Conservation (phyloP, 139 green algal genomes). For the Chlamydomonas sphaeroides region DNA sequence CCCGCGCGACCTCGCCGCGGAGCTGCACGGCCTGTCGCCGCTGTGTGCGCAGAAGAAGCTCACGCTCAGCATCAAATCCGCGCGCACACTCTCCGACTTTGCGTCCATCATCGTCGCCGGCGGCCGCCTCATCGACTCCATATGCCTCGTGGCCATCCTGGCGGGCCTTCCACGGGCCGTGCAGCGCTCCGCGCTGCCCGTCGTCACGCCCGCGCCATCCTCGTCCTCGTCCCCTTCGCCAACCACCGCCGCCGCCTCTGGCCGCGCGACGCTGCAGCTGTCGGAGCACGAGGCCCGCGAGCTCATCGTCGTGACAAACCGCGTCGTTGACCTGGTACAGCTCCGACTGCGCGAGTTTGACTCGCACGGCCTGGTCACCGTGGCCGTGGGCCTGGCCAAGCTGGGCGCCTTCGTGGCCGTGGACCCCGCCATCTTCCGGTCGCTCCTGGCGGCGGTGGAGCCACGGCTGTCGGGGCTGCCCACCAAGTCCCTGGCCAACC, state of each 20-base stretch:
- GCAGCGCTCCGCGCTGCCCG: neutral
- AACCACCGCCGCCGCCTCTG: too few relatives aligned
- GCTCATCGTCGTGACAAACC: neutral
- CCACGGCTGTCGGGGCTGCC: constrained; percentile 3
- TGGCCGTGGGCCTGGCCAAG: constrained; percentile 39
- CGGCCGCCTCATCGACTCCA: constrained; percentile 35
- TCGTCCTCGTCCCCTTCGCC: too few relatives aligned
- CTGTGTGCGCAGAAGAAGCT: constrained; percentile 32
- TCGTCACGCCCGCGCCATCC: neutral
- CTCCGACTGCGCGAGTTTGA: constrained; percentile 30
- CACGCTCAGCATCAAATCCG: constrained; percentile 34
- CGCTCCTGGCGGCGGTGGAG: constrained; percentile 12
- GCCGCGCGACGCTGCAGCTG: neutral
- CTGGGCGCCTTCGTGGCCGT: constrained; percentile 12
- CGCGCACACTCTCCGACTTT: constrained; percentile 24
- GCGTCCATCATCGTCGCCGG: constrained; percentile 13
- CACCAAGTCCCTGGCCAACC: constrained; percentile 42
- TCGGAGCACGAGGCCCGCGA: neutral
- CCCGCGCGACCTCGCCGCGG: too few relatives aligned
- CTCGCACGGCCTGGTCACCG: constrained; percentile 29
- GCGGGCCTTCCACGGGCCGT: constrained; percentile 21
- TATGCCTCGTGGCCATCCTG: constrained; percentile 33
- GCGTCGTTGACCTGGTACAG: constrained; percentile 13
- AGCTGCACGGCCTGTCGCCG: constrained; percentile 35
- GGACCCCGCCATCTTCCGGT: constrained; percentile 9